Base-by-base conservation (phyloP, 257 asterid genomes). In the Lycium ferocissimum region DNA sequence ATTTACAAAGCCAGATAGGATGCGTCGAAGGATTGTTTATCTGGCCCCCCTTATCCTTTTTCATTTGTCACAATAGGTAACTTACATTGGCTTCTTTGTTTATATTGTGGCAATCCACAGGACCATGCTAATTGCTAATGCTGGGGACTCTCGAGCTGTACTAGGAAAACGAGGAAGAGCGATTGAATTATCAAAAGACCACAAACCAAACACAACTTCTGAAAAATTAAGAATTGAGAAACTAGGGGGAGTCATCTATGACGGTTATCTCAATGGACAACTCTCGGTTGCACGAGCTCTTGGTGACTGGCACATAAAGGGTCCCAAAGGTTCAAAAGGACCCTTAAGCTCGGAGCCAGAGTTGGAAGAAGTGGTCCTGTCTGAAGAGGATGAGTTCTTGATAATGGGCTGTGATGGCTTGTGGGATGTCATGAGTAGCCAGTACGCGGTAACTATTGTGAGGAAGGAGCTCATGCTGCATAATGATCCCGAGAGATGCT, bases 361-460 rank as follows among this genome's bases (percentile, higher is more conserved):
- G 86, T 79, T 95, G 66, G 91, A 93, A 84, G 97, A 95, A 87
- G 33, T 91, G 75, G 65, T 86, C 66, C 80, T 95, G 71, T 87
- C 91, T 0, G 94, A 91, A 61, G 98, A 94, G 84, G 98, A 95
- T 6, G 94, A 95, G 92, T 95, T 95, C 89, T 83, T 95, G 86
- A 93, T 95, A 20, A 93, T 93, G 1, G 98, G 96, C 1, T 93
- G 98, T 61, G 98, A 95, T 83, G 98, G 98, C 12, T 83, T 95
- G 11, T 95, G 98, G 98, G 98, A 94, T 59, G 97, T 95, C 7
- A 95, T 94, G 98, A 95, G 98, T 35, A 95, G 98, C 87, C 98
- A 93, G 63, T 95, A 90, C 33, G 98, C 98, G 0, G 98, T 95
- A 17, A 94, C 98, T 40, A 89, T 95, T 15, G 94, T 91, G 14